A percentile compares a stretch with the other conserved stretches of the same genome.
These are phyloP conservation scores for Lactarius deliciosus DNA, from an alignment of 768 basidiomycete species.

Conservation along the genomic window DNA sequence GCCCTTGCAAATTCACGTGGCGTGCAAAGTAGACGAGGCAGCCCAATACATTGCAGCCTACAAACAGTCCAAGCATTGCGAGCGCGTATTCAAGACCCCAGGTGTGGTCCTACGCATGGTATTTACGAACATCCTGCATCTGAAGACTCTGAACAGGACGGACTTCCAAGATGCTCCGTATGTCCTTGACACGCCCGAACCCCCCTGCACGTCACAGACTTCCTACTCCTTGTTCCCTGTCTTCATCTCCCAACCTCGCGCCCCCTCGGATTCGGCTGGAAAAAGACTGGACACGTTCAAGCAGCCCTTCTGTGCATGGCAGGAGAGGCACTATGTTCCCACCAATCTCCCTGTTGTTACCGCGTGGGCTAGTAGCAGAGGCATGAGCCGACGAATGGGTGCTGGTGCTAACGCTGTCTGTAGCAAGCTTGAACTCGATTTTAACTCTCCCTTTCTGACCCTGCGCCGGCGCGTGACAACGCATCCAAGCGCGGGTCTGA, in stretches of 20 bases:
- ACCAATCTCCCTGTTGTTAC: not conserved
- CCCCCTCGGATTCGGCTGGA: conserved; percentile 90
- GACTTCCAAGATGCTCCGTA: no score
- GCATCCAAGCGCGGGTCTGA: conserved; percentile 1
- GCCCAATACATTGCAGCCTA: conserved; percentile 85
- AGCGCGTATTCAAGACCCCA: conserved; percentile 92
- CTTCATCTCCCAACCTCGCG: conserved; percentile 33
- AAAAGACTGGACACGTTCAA: conserved; percentile 93
- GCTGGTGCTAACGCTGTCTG: conserved; percentile 45
- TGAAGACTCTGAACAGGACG: no score
- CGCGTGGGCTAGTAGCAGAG: not conserved
- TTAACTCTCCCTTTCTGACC: conserved; percentile 33
- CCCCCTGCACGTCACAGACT: conserved; percentile 60
- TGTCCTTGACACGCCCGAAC: conserved; percentile 71
- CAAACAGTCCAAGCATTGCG: conserved; percentile 94
- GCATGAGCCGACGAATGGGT: not conserved
- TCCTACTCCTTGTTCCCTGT: not conserved
- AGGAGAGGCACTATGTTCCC: conserved; percentile 33
- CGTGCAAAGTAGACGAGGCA: conserved; percentile 77
- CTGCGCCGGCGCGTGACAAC: not conserved
- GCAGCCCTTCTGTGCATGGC: conserved; percentile 75
- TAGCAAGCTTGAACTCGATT: conserved; percentile 69
- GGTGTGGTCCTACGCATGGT: conserved; percentile 53
- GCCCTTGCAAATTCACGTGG: not conserved
- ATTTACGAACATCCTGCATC: no score